These are phyloP conservation scores for Monosporascus ibericus DNA, from an alignment of 2,329 filamentous ascomycete species.

Conservation along the genomic window DNA sequence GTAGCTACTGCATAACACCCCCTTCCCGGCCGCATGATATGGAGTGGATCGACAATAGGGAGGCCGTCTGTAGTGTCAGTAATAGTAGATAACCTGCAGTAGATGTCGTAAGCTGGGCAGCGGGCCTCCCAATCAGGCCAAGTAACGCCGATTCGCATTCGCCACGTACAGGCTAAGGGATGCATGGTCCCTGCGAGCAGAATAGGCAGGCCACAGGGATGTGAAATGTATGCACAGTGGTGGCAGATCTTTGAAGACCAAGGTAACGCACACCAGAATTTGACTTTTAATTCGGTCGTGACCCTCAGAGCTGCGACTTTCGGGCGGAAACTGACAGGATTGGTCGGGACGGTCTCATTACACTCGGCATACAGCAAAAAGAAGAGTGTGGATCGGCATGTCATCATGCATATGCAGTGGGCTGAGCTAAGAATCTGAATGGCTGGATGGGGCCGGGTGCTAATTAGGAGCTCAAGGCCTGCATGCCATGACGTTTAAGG, in stretches of 20 bases:
- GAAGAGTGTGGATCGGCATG: conserved; percentile 12
- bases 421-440: conserved; percentile 6
- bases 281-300: no score
- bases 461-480: not conserved
- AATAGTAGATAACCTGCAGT: conserved; percentile 17
- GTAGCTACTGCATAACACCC: not conserved
- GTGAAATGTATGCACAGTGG: no score
- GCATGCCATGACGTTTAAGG: conserved; percentile 8
- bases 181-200: not conserved
- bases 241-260: no score
- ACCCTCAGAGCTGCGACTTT: no score
- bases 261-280: no score
- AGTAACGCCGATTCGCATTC: conserved; percentile 16
- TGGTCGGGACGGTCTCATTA: no score
- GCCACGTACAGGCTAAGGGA: conserved; percentile 26
- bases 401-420: conserved; percentile 15
- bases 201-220: no score
- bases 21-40: not conserved
- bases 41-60: conserved; percentile 19
- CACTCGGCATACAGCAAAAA: no score
- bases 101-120: conserved; percentile 22
- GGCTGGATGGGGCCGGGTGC: not conserved
- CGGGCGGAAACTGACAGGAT: no score
- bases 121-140: conserved; percentile 17
- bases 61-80: conserved; percentile 17